These are phyloP conservation scores for Xylariaceae sp. DNA, from an alignment of 2,329 filamentous ascomycete species.

Conservation along the genomic window DNA sequence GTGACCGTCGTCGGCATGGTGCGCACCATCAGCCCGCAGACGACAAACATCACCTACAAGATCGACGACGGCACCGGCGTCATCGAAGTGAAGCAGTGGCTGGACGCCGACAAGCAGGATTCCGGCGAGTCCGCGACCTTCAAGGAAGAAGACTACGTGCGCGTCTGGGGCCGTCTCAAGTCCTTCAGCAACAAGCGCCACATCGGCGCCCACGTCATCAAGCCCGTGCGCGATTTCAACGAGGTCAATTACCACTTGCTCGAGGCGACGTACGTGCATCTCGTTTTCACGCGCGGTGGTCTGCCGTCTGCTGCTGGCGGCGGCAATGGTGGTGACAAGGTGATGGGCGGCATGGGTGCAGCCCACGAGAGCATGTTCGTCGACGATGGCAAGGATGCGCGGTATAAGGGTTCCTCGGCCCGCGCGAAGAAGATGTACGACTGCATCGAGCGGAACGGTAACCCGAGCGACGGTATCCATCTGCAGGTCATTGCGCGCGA, in stretches of 20 bases:
- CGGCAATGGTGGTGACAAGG: conserved; percentile 24
- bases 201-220: conserved; percentile 74
- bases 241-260: conserved; percentile 90
- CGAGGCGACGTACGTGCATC: conserved; percentile 82
- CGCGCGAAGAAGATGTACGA: conserved; percentile 66
- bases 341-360: conserved; percentile 25
- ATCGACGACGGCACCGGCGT: conserved; percentile 92
- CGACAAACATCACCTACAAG: conserved; percentile 87
- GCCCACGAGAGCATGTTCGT: conserved; percentile 52
- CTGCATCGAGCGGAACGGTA: conserved; percentile 59
- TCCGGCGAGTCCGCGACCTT: conserved; percentile 37
- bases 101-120: conserved; percentile 58
- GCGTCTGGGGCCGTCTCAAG: conserved; percentile 80
- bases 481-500: conserved; percentile 67
- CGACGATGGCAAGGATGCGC: conserved; percentile 38
- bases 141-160: conserved; percentile 71
- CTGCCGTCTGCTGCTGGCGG: conserved; percentile 35
- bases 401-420: conserved; percentile 46
- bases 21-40: conserved; percentile 76
- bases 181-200: conserved; percentile 78
- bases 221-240: conserved; percentile 77
- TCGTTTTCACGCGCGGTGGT: conserved; percentile 70
- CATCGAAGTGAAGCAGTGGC: conserved; percentile 87
- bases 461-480: conserved; percentile 78
- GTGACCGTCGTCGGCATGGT: conserved; percentile 88